These are phyloP conservation scores for Guyanaporus albipodus DNA, from an alignment of 768 basidiomycete genomes.

Conservation along the genomic window DNA sequence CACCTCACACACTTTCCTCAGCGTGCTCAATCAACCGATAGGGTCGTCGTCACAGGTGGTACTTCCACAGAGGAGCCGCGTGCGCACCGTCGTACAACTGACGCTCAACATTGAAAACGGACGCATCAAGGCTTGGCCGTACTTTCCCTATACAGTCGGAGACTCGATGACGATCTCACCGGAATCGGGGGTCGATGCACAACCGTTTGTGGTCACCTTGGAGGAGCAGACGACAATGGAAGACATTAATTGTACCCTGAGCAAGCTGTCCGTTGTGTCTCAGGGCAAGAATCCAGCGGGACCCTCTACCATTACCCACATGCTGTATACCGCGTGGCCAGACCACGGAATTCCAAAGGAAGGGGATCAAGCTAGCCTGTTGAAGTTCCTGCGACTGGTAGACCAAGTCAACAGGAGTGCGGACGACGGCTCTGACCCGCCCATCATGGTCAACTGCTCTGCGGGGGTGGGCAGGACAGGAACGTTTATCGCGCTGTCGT, in stretches of 20 bases:
- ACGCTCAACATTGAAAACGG: slow-evolving; percentile 70
- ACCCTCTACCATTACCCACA: slow-evolving; percentile 57
- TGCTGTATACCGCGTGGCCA: slow-evolving; percentile 77
- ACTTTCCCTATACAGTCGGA: slow-evolving; percentile 65
- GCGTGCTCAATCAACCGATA: slow-evolving; percentile 52
- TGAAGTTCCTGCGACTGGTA: slow-evolving; percentile 62
- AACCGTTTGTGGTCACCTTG: slow-evolving; percentile 57
- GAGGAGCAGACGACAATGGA: slow-evolving; percentile 41
- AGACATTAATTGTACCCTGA: slow-evolving; percentile 58
- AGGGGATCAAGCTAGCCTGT: slow-evolving; percentile 54
- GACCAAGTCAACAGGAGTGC: slow-evolving; percentile 52
- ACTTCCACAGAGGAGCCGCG: slow-evolving; percentile 37
- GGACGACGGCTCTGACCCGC: slow-evolving; percentile 57
- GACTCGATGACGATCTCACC: slow-evolving; percentile 45
- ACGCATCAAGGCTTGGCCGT: slow-evolving; percentile 68
- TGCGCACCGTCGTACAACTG: slow-evolving; percentile 79
- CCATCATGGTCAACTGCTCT: slow-evolving; percentile 79
- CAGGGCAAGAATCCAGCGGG: slow-evolving; percentile 28
- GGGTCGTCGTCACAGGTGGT: slow-evolving; percentile 31
- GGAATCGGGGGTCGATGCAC: slow-evolving; percentile 38
- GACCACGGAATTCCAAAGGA: slow-evolving; percentile 76
- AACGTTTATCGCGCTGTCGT: slow-evolving; percentile 77
- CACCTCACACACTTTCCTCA: slow-evolving; percentile 76
- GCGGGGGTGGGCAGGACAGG: slow-evolving; percentile 88
- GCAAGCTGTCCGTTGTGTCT: slow-evolving; percentile 53